phyloP scores from a whole-genome alignment of 805 yeast species.

The Candida golubevii region DNA sequence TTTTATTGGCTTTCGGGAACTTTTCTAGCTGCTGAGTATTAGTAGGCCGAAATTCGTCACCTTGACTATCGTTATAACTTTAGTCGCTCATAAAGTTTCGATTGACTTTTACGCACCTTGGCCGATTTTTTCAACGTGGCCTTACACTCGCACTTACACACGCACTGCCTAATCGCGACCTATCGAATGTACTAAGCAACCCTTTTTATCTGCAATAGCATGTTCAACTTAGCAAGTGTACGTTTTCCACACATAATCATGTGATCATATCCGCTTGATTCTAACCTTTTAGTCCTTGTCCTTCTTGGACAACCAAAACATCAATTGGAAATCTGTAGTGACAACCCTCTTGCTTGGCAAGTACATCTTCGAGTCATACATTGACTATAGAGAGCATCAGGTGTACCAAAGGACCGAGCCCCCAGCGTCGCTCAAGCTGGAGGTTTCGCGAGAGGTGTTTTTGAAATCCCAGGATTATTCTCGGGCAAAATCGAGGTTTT shows the following conservation, averaged over 20 bases:
- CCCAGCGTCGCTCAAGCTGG: slow-evolving; percentile 65
- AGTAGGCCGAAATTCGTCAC: too few species aligned
- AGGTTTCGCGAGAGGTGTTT: slow-evolving; percentile 69
- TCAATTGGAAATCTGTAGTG: slow-evolving; percentile 78
- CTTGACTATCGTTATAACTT: too few species aligned
- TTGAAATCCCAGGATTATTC: slow-evolving; percentile 75
- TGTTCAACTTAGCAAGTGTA: slow-evolving; percentile 18
- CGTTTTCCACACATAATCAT: slow-evolving; percentile 2
- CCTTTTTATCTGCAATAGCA: neutral
- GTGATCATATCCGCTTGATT: neutral
- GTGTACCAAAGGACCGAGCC: slow-evolving; percentile 51
- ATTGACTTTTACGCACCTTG: too few species aligned
- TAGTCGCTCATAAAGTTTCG: too few species aligned
- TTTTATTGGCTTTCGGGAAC: too few species aligned
- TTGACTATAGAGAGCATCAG: slow-evolving; percentile 73
- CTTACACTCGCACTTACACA: too few species aligned
- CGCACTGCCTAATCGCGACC: too few species aligned
- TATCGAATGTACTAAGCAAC: too few species aligned
- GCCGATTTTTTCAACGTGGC: too few species aligned
- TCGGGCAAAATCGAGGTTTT: slow-evolving; percentile 69
- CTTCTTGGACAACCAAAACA: slow-evolving; percentile 58
- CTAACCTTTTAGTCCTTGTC: slow-evolving; percentile 40
- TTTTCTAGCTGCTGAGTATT: too few species aligned
- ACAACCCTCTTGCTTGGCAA: slow-evolving; percentile 72
- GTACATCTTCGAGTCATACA: slow-evolving; percentile 67